Evolutionary conservation across 2,329 filamentous ascomycete genomes (phyloP), one percentile per base, ranked within the genome.

Genomic region (Fusarium nodosum): DNA sequence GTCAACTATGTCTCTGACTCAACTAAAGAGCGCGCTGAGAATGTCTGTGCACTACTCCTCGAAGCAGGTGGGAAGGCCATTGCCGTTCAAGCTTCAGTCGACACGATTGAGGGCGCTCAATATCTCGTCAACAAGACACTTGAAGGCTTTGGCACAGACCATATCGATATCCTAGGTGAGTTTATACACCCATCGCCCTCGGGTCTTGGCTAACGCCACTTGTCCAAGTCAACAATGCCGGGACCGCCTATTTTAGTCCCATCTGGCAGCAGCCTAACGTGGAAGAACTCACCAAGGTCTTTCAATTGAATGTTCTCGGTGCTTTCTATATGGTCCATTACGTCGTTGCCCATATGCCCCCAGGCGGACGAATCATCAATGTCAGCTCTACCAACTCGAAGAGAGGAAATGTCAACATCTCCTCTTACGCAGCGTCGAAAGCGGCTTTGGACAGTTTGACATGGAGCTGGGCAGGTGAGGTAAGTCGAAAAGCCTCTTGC

Each of bases 111-210:
- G n/a, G 78, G 77, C 1, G 74, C 78, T 2, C 56, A 69, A 6
- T 64, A 74, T 44, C 73, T 83, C 7, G 77, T 81, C 11, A 42
- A 72, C 3, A 72, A 80, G 57, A 80, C 80, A 0, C 70, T 83
- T 2, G 61, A 76, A 33, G 74, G 67, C 0, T 79, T 83, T 44
- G 52, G 60, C 4, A 74, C 72, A 0, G 75, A 81, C 38, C 75
- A 77, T 15, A 78, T 83, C 44, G 81, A 83, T 44, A 83, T 83
- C 31, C 64, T 83, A 0, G 77, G 81, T 82, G 66, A 45, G 72
- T 2, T 1, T 3, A 18, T 3, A 20, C 2, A 13, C 2, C n/a
- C 11, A 31, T 6, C 7, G 6, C 10, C 28, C 28, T 4, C 20
- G 3, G 15, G 11, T 42, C 15, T 9, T 47, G n/a, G 22, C 5